Evolutionary conservation across 768 basidiomycete species (phyloP), one percentile per base, ranked within the genome.

Genomic region (Rossbeevera mucosa): DNA sequence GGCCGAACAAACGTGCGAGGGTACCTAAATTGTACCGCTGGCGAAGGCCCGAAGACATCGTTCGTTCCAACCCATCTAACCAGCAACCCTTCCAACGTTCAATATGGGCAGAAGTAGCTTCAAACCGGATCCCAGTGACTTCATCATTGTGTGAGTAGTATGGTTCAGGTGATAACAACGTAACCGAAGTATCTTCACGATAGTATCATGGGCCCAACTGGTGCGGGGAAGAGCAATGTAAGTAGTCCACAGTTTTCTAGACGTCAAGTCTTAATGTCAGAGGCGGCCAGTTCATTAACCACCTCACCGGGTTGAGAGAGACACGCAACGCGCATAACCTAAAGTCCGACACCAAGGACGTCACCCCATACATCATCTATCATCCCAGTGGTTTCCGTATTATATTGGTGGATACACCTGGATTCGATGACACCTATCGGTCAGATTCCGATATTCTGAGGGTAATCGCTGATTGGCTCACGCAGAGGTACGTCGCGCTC

Each of bases 151-250:
- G 62, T 64, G 30, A 18, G 59, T 47, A 25, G 7, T 24, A 18
- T 22, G 2, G 21, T 20, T 2, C 9, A 1, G 3, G 7, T n/a
- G 9, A 14, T 36, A 9, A 3, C 25, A 22, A 8, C 6, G 1
- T 11, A n/a, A 13, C 24, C 64, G 7, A 56, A 21, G 7, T 14
- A 7, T 4, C 2, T 9, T 14, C 16, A 0, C 4, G 3, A 52
- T 24, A 56, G 62, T 21, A 3, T 65, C 14, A 65, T 65, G 61
- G 64, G 64, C 0, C 64, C 57, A 13, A 65, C 61, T 3, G 64
- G 64, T 26, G 51, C 64, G 5, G 64, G 64, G 7, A 64, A 63
- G 51, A 60, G 52, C 6, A 63, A 60, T 21, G 64, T 63, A 18
- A 45, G 63, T 49, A 14, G 18, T 38, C n/a, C 11, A 2, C 44